Percentiles rank a stretch among this genome's conserved stretches.
Evolutionary conservation across 2,329 filamentous ascomycete genomes (phyloP).

Genomic region (Chaetomium globosum): DNA sequence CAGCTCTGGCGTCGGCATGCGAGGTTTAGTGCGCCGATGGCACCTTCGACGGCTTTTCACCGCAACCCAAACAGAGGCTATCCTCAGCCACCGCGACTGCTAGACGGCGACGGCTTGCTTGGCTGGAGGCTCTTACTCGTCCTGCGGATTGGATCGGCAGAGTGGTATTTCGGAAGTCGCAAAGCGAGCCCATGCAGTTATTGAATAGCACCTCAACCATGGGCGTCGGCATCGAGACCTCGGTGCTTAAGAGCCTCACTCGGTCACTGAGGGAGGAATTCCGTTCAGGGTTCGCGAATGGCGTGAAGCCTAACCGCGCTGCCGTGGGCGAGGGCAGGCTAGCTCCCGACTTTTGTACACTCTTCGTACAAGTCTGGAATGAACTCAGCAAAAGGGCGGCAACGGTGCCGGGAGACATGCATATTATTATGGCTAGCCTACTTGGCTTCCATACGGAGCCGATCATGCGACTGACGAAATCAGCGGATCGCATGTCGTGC

Average conservation of each 20-base stretch:
- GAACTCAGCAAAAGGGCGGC: conserved; percentile 31
- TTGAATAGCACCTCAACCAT: conserved; percentile 15
- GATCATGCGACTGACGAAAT: conserved; percentile 27
- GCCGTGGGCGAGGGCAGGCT: conserved; percentile 22
- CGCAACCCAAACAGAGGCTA: conserved; percentile 17
- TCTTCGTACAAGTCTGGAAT: conserved; percentile 34
- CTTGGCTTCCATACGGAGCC: conserved; percentile 33
- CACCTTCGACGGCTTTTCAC: conserved; percentile 30
- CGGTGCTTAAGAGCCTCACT: conserved; percentile 28
- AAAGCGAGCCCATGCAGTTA: conserved; percentile 9
- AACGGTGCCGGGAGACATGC: conserved; percentile 32
- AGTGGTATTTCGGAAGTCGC: conserved; percentile 9
- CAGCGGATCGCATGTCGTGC: conserved; percentile 31
- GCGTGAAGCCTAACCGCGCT: conserved; percentile 27
- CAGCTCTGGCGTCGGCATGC: conserved; percentile 26
- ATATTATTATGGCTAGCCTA: conserved; percentile 32
- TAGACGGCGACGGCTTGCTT: conserved; percentile 9
- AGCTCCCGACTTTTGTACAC: conserved; percentile 32
- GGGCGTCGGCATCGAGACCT: conserved; percentile 20
- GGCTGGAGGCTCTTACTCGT: conserved; percentile 22
- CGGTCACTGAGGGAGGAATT: conserved; percentile 29
- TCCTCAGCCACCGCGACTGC: conserved; percentile 3
- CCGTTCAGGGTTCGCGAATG: conserved; percentile 30
- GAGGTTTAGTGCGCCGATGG: conserved; percentile 35
- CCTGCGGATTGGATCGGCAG: conserved; percentile 20